These are phyloP conservation scores for Yarrowia hollandica DNA, from an alignment of 805 yeast species.

Conservation along the genomic window DNA sequence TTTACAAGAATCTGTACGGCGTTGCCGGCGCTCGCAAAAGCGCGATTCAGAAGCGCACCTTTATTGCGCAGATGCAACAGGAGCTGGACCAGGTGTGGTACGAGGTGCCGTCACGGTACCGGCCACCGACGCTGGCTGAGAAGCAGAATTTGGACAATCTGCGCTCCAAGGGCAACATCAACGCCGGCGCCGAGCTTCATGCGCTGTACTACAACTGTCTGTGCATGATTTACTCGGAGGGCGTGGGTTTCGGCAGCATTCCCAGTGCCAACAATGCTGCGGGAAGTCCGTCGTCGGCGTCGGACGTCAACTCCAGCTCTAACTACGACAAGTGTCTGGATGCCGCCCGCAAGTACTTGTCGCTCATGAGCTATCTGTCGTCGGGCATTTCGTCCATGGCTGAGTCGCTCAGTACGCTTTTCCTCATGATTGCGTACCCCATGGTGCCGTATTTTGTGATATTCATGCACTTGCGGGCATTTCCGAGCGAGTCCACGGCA, in stretches of 20 bases:
- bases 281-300: neutral
- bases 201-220: conserved; percentile 17
- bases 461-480: conserved; percentile 17
- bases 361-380: neutral
- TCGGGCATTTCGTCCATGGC: conserved; percentile 3
- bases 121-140: conserved; percentile 14
- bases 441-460: conserved; percentile 20
- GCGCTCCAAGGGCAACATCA: conserved; percentile 19
- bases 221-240: conserved; percentile 19
- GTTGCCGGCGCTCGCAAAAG: conserved; percentile 6
- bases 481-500: conserved; percentile 2
- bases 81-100: conserved; percentile 23
- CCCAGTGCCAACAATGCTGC: conserved; percentile 8
- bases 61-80: conserved; percentile 22
- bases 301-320: neutral
- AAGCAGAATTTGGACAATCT: conserved; percentile 21
- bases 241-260: neutral
- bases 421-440: conserved; percentile 19
- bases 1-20: conserved; percentile 10
- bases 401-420: conserved; percentile 5
- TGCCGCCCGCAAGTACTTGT: conserved; percentile 3
- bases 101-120: conserved; percentile 6
- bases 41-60: neutral
- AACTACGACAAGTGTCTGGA: conserved; percentile 21
- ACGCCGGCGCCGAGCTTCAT: conserved; percentile 19